Evolutionary conservation across 1,284 basidiomycete species (phyloP).

Genomic region (Earliella scabrosa): DNA sequence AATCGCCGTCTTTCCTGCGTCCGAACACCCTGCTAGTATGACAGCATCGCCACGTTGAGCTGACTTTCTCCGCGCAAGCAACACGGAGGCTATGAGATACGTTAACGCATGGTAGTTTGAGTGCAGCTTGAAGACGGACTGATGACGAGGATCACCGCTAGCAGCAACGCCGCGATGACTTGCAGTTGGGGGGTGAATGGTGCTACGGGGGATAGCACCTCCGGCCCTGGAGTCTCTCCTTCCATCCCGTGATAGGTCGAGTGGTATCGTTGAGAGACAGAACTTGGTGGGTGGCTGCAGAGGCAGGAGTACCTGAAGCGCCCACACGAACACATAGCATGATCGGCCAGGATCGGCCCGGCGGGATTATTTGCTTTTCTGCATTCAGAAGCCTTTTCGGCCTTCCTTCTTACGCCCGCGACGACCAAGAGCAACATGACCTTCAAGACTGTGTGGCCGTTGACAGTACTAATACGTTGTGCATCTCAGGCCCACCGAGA

Average conservation of each 20-base stretch:
- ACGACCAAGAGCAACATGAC: too few species aligned
- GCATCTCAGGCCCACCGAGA: too few species aligned
- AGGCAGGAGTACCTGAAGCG: too few species aligned
- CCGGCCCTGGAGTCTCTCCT: conserved; percentile 10
- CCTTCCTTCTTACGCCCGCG: too few species aligned
- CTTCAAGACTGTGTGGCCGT: too few species aligned
- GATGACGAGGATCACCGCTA: conserved; percentile 31
- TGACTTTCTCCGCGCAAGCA: conserved; percentile 49
- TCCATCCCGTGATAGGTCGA: conserved; percentile 4
- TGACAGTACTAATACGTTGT: too few species aligned
- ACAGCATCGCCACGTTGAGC: conserved; percentile 57
- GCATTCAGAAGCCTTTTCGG: too few species aligned
- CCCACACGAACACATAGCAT: too few species aligned
- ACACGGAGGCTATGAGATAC: conserved; percentile 34
- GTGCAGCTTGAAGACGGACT: conserved; percentile 23
- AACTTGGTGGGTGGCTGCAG: too few species aligned
- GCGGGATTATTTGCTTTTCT: too few species aligned
- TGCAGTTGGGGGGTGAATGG: conserved; percentile 29
- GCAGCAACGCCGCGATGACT: conserved; percentile 28
- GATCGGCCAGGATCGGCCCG: too few species aligned
- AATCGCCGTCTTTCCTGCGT: conserved; percentile 80
- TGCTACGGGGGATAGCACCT: conserved; percentile 28
- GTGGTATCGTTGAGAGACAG: too few species aligned
- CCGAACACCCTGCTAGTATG: conserved; percentile 69
- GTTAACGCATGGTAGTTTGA: conserved; percentile 2